A percentile compares a stretch with the other conserved stretches of the same genome.
phyloP scores from a whole-genome alignment of 768 basidiomycete species.

The Trametes punicea region DNA sequence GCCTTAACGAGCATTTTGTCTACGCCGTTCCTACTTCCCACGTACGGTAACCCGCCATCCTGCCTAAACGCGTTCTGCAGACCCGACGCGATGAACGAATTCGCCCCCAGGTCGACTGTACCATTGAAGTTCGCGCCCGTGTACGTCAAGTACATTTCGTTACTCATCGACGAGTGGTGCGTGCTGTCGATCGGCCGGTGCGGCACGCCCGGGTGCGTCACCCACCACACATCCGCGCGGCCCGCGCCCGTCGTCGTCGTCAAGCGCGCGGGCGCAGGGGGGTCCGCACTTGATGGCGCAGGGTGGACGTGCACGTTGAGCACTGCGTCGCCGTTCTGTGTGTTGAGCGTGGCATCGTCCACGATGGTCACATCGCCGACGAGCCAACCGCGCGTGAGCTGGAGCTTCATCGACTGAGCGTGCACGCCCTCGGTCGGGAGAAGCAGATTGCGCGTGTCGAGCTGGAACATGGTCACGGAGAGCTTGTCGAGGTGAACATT shows the following conservation, averaged over 20 bases:
- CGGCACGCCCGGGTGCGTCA: constrained; percentile 35
- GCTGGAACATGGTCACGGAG: constrained; percentile 41
- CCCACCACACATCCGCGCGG: constrained; percentile 48
- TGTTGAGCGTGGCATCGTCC: constrained; percentile 39
- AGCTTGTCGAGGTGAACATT: constrained; percentile 42
- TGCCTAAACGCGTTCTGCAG: constrained; percentile 23
- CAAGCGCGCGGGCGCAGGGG: constrained; percentile 37
- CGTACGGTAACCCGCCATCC: constrained; percentile 26
- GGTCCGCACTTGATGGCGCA: constrained; percentile 26
- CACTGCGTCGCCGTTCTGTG: constrained; percentile 49
- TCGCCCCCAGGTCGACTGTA: constrained; percentile 41
- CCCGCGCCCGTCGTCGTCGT: constrained; percentile 53
- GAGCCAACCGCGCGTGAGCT: constrained; percentile 54
- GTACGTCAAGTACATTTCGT: constrained; percentile 56
- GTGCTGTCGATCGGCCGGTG: constrained; percentile 46
- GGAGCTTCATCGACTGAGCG: constrained; percentile 39
- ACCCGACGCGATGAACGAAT: constrained; percentile 30
- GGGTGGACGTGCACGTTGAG: constrained; percentile 49
- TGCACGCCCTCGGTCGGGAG: constrained; percentile 41
- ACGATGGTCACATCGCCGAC: constrained; percentile 54
- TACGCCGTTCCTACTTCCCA: constrained; percentile 30
- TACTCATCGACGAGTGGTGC: constrained; percentile 49
- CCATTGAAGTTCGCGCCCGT: constrained; percentile 49
- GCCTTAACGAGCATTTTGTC: constrained; percentile 27
- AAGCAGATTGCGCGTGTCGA: constrained; percentile 42